A percentile compares a stretch with the other conserved stretches of the same genome.
Conservation (phyloP, 805 yeast genomes). For the Candida pini region DNA sequence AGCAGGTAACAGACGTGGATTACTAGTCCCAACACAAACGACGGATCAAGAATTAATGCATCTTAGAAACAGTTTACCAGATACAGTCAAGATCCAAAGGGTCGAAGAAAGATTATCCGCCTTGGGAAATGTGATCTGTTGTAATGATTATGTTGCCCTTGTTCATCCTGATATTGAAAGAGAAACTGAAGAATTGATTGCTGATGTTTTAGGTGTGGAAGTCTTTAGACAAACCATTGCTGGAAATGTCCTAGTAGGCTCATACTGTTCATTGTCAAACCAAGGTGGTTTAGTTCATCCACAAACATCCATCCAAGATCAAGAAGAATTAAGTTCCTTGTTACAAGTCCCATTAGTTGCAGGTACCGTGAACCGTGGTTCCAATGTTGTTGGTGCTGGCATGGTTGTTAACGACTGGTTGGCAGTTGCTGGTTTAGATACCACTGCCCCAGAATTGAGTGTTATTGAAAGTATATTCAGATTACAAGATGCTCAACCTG, state of each 20-base stretch:
- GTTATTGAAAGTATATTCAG: slow-evolving; percentile 95
- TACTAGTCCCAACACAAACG: slow-evolving; percentile 94
- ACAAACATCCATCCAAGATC: slow-evolving; percentile 94
- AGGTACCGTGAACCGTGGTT: slow-evolving; percentile 97
- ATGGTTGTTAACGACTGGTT: slow-evolving; percentile 98
- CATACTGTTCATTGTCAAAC: slow-evolving; percentile 90
- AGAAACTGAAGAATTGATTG: slow-evolving; percentile 97
- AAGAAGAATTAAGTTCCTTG: slow-evolving; percentile 92
- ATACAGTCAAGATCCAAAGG: slow-evolving; percentile 89
- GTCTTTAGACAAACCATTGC: slow-evolving; percentile 99
- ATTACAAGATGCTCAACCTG: slow-evolving; percentile 87
- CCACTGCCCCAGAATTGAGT: slow-evolving; percentile 97
- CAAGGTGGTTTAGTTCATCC: slow-evolving; percentile 99
- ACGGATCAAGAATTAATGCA: slow-evolving; percentile 98
- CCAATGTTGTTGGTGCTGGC: slow-evolving; percentile 97
- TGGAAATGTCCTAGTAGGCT: slow-evolving; percentile 95
- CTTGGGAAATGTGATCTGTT: slow-evolving; percentile 94
- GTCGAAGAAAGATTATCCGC: slow-evolving; percentile 98
- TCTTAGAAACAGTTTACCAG: slow-evolving; percentile 93
- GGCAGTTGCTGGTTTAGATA: slow-evolving; percentile 94
- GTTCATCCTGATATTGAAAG: slow-evolving; percentile 99
- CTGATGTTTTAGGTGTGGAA: slow-evolving; percentile 97
- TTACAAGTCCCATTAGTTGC: slow-evolving; percentile 97
- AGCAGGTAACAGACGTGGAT: slow-evolving; percentile 96
- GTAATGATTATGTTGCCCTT: slow-evolving; percentile 97